Conservation (phyloP, 345 rosid genomes). For the Dipteronia dyeriana region DNA sequence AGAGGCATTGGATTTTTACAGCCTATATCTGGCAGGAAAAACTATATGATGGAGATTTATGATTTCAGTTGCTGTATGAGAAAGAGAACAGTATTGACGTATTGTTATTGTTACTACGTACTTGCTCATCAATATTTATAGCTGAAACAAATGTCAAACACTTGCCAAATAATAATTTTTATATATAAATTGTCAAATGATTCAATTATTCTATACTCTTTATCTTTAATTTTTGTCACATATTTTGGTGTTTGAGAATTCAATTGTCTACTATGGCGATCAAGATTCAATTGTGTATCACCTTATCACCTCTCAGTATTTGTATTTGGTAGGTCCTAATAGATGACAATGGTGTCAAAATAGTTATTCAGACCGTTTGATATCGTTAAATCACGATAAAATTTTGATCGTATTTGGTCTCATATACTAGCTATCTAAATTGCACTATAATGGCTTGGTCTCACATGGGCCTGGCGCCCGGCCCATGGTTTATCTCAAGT, state of each 20-base stretch:
- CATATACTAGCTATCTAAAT: too few species aligned
- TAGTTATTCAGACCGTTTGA: too few species aligned
- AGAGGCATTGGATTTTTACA: slow-evolving; percentile 78
- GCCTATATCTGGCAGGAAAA: slow-evolving; percentile 66
- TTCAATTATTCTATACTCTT: neutral
- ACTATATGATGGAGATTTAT: slow-evolving; percentile 30
- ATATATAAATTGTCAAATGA: neutral
- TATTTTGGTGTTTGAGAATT: too few species aligned
- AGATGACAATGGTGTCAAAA: too few species aligned
- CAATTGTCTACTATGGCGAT: too few species aligned
- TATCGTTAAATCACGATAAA: too few species aligned
- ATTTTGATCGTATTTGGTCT: too few species aligned
- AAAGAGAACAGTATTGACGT: neutral
- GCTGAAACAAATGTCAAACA: neutral
- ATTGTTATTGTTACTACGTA: neutral
- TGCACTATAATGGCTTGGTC: too few species aligned
- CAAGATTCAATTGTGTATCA: too few species aligned
- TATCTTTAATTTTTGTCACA: too few species aligned
- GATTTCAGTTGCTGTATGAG: neutral
- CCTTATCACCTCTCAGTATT: too few species aligned
- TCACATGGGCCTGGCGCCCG: neutral
- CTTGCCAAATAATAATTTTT: neutral
- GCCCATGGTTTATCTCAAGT: neutral
- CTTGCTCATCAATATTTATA: neutral
- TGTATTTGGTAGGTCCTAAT: too few species aligned